Conservation (phyloP, 371 early-diverging fungal species). For the Batkoa obscura region DNA sequence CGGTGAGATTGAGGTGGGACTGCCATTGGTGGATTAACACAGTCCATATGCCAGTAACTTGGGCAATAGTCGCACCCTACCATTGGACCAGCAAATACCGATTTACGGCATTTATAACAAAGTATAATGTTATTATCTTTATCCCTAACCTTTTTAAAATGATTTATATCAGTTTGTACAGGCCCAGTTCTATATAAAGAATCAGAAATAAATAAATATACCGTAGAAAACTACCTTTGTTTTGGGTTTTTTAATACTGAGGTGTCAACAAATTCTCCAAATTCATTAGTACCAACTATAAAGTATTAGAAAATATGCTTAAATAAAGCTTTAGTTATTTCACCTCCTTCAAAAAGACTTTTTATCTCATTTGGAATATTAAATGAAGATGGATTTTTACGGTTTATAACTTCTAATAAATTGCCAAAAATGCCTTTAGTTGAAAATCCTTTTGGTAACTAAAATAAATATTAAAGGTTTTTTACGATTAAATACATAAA, state of each 20-base stretch:
- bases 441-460: background rate
- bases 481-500: background rate
- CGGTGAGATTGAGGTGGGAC: conserved; percentile 29
- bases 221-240: background rate
- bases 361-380: conserved; percentile 18
- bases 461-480: background rate
- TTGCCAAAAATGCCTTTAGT: conserved; percentile 12
- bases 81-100: conserved; percentile 13
- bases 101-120: conserved; percentile 3
- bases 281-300: background rate
- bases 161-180: background rate
- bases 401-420: conserved; percentile 13
- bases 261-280: background rate
- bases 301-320: background rate
- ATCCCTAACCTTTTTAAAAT: background rate
- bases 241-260: background rate
- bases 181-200: background rate
- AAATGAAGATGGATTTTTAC: conserved; percentile 20
- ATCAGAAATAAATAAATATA: background rate
- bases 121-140: background rate
- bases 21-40: conserved; percentile 51
- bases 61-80: conserved; percentile 67
- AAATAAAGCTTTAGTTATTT: background rate
- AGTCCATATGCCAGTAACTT: conserved; percentile 73
- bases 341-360: conserved; percentile 16